A percentile compares a stretch with the other conserved stretches of the same genome.
Conservation (phyloP, 2,329 filamentous ascomycete genomes). For the Dactylellina cionopaga region DNA sequence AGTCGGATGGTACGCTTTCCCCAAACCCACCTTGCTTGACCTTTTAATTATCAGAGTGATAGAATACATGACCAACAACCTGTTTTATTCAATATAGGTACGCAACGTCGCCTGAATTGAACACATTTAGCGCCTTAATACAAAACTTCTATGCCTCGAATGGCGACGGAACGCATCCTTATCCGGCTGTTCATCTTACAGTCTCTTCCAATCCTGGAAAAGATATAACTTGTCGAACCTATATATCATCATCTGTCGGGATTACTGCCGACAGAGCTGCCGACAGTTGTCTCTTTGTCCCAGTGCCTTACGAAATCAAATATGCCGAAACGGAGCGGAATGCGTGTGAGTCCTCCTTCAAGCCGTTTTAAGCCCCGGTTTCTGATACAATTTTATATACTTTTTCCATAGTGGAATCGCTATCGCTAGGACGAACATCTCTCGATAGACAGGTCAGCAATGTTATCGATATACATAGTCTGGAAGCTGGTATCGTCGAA, state of each 20-base stretch:
- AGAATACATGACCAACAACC: too few relatives aligned
- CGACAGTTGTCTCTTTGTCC: conserved; percentile 96
- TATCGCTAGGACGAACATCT: conserved; percentile 37
- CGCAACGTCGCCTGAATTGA: conserved; percentile 93
- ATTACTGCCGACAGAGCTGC: conserved; percentile 93
- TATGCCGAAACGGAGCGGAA: conserved; percentile 83
- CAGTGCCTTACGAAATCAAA: conserved; percentile 92
- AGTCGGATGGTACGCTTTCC: conserved; percentile 76
- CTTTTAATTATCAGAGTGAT: too few relatives aligned
- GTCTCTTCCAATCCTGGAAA: conserved; percentile 88
- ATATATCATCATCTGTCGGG: conserved; percentile 94
- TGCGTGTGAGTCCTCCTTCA: conserved; percentile 57
- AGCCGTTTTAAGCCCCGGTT: background rate
- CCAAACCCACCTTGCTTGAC: too few relatives aligned
- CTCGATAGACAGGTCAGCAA: conserved; percentile 39
- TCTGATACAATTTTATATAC: conserved; percentile 10
- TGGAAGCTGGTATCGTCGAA: conserved; percentile 86
- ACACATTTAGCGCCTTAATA: conserved; percentile 97
- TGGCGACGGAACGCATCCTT: conserved; percentile 94
- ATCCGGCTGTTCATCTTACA: conserved; percentile 96
- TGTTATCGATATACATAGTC: conserved; percentile 85
- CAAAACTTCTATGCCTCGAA: conserved; percentile 99
- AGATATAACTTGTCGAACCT: conserved; percentile 88
- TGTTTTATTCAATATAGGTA: conserved; percentile 65
- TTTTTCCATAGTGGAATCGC: conserved; percentile 28